These are phyloP conservation scores for Verbascum thapsus DNA, from an alignment of 257 asterid species.

Conservation along the genomic window DNA sequence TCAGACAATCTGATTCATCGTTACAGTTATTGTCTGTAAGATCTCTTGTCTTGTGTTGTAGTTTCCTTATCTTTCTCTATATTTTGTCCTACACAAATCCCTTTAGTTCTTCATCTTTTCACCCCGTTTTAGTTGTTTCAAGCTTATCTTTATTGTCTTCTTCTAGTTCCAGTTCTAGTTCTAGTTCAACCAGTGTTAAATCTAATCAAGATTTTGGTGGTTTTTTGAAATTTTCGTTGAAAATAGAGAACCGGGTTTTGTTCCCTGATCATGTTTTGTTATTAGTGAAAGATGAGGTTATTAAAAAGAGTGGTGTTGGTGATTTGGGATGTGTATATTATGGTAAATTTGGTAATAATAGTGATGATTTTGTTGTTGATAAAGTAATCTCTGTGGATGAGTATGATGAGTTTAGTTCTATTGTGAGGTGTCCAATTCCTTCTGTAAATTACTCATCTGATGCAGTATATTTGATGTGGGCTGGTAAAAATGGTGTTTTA, in stretches of 20 bases:
- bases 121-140: slow-evolving; percentile 72
- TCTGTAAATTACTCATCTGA: slow-evolving; percentile 51
- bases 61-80: slow-evolving; percentile 53
- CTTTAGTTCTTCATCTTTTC: slow-evolving; percentile 54
- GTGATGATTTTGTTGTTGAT: slow-evolving; percentile 32
- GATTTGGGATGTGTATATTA: slow-evolving; percentile 66
- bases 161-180: too few relatives aligned
- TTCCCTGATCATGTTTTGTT: slow-evolving; percentile 82
- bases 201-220: slow-evolving; percentile 45
- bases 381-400: slow-evolving; percentile 65
- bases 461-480: slow-evolving; percentile 47
- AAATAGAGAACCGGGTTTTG: slow-evolving; percentile 66
- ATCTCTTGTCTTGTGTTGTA: slow-evolving; percentile 55
- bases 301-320: slow-evolving; percentile 23
- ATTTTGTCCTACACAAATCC: slow-evolving; percentile 48
- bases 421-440: slow-evolving; percentile 81
- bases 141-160: slow-evolving; percentile 65
- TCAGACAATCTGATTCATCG: slow-evolving; percentile 46
- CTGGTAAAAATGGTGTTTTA: slow-evolving; percentile 31
- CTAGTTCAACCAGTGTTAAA: slow-evolving; percentile 34
- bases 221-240: slow-evolving; percentile 43
- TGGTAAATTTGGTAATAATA: slow-evolving; percentile 27
- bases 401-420: slow-evolving; percentile 61
- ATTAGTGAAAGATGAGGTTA: slow-evolving; percentile 44
- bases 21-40: slow-evolving; percentile 75